These are phyloP conservation scores for Poa pratensis DNA, from an alignment of 176 grass and related monocot genomes.

Conservation along the genomic window DNA sequence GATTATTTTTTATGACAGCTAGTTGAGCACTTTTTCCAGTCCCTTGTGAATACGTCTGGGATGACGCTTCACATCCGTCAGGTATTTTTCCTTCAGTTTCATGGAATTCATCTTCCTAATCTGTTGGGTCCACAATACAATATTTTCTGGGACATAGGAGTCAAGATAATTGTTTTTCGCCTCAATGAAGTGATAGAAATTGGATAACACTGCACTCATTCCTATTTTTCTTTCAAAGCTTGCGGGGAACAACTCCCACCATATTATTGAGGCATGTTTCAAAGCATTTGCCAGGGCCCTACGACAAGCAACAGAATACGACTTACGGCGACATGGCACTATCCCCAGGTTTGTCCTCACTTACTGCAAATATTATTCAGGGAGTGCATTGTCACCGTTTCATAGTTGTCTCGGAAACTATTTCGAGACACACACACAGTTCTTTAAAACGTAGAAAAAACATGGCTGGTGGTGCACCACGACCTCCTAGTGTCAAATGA, in stretches of 20 bases:
- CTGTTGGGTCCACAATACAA: not conserved
- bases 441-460: not conserved
- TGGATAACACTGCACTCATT: not conserved
- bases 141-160: not conserved
- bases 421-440: not conserved
- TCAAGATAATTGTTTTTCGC: not conserved
- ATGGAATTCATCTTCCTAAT: not conserved
- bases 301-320: conserved; percentile 84
- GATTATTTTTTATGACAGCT: conserved; percentile 58
- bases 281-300: conserved; percentile 98
- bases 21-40: conserved; percentile 97
- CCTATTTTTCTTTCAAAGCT: conserved; percentile 54
- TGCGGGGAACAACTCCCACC: conserved; percentile 87
- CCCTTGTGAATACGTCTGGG: conserved; percentile 83
- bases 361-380: conserved; percentile 25
- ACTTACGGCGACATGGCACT: conserved; percentile 62
- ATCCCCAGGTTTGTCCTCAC: conserved; percentile 67
- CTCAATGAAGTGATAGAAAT: not conserved
- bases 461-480: not conserved
- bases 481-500: not conserved
- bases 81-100: conserved; percentile 46
- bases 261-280: conserved; percentile 89
- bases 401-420: not conserved
- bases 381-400: not conserved
- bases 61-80: conserved; percentile 97